Percentiles rank a stretch among this genome's conserved stretches.
Evolutionary conservation across 2,329 filamentous ascomycete species (phyloP).

Genomic region (Arachnopeziza araneosa): DNA sequence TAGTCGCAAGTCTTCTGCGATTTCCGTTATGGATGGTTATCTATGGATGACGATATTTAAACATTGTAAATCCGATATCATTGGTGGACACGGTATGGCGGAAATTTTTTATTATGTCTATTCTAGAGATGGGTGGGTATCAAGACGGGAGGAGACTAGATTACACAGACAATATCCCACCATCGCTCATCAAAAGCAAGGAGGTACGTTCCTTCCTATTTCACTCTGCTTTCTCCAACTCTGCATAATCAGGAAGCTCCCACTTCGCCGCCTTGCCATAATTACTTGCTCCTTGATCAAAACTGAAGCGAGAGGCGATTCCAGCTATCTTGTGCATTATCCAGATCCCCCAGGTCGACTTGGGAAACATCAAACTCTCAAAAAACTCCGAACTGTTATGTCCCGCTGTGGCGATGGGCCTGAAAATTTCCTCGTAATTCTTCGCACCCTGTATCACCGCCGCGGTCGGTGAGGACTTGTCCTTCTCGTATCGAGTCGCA

Average conservation of each 20-base stretch:
- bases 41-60: too few species aligned
- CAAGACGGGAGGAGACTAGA: not conserved
- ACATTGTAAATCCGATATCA: too few species aligned
- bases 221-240: not conserved
- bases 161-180: not conserved
- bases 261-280: not conserved
- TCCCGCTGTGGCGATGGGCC: not conserved
- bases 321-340: not conserved
- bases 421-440: not conserved
- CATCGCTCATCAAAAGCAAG: not conserved
- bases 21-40: too few species aligned
- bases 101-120: too few species aligned
- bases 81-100: too few species aligned
- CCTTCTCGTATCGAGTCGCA: not conserved
- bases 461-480: not conserved
- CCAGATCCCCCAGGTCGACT: not conserved
- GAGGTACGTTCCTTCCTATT: not conserved
- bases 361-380: not conserved
- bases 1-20: too few species aligned
- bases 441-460: not conserved
- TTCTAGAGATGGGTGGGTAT: not conserved
- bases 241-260: not conserved
- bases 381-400: not conserved
- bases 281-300: not conserved
- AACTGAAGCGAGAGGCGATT: not conserved